Base-by-base conservation (phyloP, 306 rosid genomes). In the Fragaria ananassa region DNA sequence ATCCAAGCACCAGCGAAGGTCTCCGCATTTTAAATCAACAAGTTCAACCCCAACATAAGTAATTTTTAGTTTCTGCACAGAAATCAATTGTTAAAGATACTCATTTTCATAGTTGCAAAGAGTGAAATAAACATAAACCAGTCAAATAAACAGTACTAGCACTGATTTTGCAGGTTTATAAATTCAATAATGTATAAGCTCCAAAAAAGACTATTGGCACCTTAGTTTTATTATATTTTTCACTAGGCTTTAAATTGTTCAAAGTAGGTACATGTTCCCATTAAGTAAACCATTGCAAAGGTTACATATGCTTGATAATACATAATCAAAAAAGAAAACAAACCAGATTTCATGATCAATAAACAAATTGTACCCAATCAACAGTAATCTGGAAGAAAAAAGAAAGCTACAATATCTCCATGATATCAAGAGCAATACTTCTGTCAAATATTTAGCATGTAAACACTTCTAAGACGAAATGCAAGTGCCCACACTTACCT, bases 1-100 rank as follows among this genome's bases (percentile, higher is more conserved):
- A 81, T 96, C 99, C 93, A 96, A 91, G 88, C 99, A 96, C 99
- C 99, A 96, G 71, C 91, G 97, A 78, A 92, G 98, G 68, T 96
- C 99, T 80, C 97, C 99, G 39, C 96, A 80, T 83, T 80, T 89
- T 71, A 84, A 31, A 70, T 96, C 97, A 37, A 89, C 72, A 80
- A 96, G 91, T 75, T 96, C 99, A 27, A 91, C 93, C 70, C 98
- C 99, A 13, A 80, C 93, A 74, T 89, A 82, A 27, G 99, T 89
- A 81, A 96, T 85, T 86, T 89, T 96, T 83, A 96, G 71, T 88
- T 92, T 96, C 99, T 96, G 97, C 72, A 65, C 74, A 76, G 61
- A 70, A 78, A 62, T 74, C 83, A 82, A 70, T 78, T 82, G 79
- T 82, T 72, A 25, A 75, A 72, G 17, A 11, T 71, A 61, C 76